These are phyloP conservation scores for Rhodotorula diobovata DNA, from an alignment of 768 basidiomycete genomes.

Conservation along the genomic window DNA sequence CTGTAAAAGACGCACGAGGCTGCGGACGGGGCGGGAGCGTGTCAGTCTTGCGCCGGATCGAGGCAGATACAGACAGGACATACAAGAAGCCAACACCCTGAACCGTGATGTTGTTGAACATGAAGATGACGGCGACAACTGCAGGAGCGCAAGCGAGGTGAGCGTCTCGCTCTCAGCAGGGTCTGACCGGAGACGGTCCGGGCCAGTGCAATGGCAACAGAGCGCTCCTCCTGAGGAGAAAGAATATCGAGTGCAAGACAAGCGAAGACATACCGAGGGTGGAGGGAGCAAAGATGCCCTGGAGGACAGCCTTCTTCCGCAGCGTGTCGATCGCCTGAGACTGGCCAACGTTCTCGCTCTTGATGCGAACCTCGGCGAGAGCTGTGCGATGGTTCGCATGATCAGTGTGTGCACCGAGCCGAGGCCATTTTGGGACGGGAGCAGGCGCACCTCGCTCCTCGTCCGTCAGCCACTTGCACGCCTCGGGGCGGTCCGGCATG, in stretches of 20 bases:
- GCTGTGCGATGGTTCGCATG: neutral
- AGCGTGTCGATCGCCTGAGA: constrained; percentile 38
- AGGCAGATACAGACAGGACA: neutral
- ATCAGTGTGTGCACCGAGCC: neutral
- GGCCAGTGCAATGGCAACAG: neutral
- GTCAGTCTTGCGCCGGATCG: too few relatives aligned
- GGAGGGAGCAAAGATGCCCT: constrained; percentile 27
- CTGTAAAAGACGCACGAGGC: neutral
- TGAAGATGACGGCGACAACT: constrained; percentile 35
- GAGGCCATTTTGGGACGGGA: too few relatives aligned
- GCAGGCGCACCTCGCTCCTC: constrained; percentile 27
- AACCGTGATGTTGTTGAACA: constrained; percentile 34
- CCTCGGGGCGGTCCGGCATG: constrained; percentile 20
- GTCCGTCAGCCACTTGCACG: constrained; percentile 30
- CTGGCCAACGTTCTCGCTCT: constrained; percentile 40
- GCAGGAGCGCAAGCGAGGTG: neutral
- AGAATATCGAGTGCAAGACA: neutral
- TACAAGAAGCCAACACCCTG: neutral
- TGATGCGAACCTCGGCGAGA: constrained; percentile 37
- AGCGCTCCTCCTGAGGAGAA: neutral
- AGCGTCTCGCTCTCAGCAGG: too few relatives aligned
- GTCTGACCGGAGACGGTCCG: too few relatives aligned
- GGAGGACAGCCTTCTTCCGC: constrained; percentile 11
- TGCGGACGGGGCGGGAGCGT: too few relatives aligned
- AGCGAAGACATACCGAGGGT: neutral